Conservation (phyloP, 345 rosid species). For the Linum trigynum region DNA sequence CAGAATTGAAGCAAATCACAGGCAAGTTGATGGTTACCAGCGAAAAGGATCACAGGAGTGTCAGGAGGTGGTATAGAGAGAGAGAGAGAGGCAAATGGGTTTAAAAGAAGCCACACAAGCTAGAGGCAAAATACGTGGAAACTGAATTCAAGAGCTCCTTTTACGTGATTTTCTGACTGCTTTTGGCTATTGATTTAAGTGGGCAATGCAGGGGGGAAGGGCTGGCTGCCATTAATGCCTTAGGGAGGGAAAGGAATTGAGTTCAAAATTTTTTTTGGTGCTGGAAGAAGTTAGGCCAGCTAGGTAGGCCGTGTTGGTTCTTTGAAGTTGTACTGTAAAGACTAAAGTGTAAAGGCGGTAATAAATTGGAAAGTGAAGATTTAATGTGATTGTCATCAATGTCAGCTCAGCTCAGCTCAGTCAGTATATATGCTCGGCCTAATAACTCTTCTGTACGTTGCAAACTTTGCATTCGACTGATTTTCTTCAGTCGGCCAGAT, state of each 20-base stretch:
- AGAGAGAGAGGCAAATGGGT: neutral
- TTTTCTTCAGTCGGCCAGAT: too few species aligned
- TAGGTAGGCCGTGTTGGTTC: too few species aligned
- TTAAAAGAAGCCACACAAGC: neutral
- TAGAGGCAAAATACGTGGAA: constrained; percentile 10
- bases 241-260: neutral
- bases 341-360: neutral
- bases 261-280: constrained; percentile 9
- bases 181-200: neutral
- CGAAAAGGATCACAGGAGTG: constrained; percentile 47
- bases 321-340: neutral
- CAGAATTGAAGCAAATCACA: constrained; percentile 80
- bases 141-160: constrained; percentile 18
- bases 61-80: constrained; percentile 20
- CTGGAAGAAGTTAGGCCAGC: neutral
- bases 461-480: too few species aligned
- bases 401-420: neutral
- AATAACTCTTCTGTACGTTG: neutral
- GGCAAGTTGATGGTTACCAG: constrained; percentile 18
- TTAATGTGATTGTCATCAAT: constrained; percentile 41
- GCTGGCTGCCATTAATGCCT: neutral
- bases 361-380: constrained; percentile 22
- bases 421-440: neutral
- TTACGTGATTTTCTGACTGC: constrained; percentile 32
- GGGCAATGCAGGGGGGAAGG: constrained; percentile 16